Percentiles rank a stretch among this genome's conserved stretches.
Conservation (phyloP, 2,329 filamentous ascomycete genomes). For the Bipolaris gigantea region DNA sequence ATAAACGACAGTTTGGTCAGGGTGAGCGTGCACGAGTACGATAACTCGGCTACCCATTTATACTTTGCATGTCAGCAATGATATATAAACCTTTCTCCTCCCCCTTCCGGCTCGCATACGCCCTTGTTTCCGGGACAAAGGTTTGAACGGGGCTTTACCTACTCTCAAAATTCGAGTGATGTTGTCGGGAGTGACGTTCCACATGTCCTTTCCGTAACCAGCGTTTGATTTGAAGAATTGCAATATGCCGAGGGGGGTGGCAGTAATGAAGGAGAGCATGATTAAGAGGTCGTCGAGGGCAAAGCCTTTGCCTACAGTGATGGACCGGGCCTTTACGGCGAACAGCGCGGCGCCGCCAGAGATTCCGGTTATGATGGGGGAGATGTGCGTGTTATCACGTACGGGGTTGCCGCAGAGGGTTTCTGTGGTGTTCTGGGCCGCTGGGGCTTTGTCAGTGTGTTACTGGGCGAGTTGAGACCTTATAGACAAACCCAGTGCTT, state of each 20-base stretch:
- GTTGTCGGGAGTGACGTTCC: slow-evolving; percentile 47
- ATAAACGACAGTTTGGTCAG: slow-evolving; percentile 31
- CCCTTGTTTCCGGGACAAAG: too few relatives aligned
- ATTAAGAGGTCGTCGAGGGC: slow-evolving; percentile 18
- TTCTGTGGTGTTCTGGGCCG: slow-evolving; percentile 43
- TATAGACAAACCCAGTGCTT: slow-evolving; percentile 12
- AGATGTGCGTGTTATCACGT: slow-evolving; percentile 37
- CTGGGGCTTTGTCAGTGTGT: slow-evolving; percentile 12
- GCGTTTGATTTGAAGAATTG: slow-evolving; percentile 11
- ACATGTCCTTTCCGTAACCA: slow-evolving; percentile 56
- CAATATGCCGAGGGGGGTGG: slow-evolving; percentile 17
- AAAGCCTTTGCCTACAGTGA: slow-evolving; percentile 6
- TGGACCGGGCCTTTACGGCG: slow-evolving; percentile 33
- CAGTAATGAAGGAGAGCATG: slow-evolving; percentile 8
- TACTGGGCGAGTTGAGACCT: too few relatives aligned
- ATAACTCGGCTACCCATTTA: slow-evolving; percentile 26
- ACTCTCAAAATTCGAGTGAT: slow-evolving; percentile 8
- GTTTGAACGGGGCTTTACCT: background rate
- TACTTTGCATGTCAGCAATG: slow-evolving; percentile 4
- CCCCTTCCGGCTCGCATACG: too few relatives aligned
- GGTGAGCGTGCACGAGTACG: slow-evolving; percentile 29
- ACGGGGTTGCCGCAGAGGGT: slow-evolving; percentile 40
- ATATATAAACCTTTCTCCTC: too few relatives aligned
- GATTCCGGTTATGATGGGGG: slow-evolving; percentile 32
- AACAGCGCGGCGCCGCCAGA: slow-evolving; percentile 25